Evolutionary conservation across 1,139 yeast species (phyloP), one percentile per base, ranked within the genome.

Genomic region (Groenewaldozyma auringiensis): DNA sequence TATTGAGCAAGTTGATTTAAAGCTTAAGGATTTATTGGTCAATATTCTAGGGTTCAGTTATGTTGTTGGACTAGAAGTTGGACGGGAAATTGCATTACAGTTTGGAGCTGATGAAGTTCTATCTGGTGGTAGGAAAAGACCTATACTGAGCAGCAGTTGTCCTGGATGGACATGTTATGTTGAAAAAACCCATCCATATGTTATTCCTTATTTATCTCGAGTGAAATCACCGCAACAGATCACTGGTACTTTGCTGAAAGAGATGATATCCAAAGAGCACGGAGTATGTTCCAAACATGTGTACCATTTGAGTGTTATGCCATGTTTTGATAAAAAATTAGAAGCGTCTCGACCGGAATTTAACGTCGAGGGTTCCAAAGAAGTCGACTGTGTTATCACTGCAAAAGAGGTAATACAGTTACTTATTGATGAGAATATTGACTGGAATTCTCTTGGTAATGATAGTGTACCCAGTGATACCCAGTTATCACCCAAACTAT

Each of bases 151-250:
- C 53, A 72, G 87, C 3, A 74, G 84, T 1, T 92, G 97, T 63
- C 99, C 99, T 0, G 99, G 99, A 0, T 92, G 96, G 89, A 94
- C 94, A 0, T 72, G 94, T 33, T 92, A 92, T 59, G 95, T 92
- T 0, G 98, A 92, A 59, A 92, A 92, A 69, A 89, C 96, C 0
- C 96, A 92, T 63, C 94, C 95, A 0, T 81, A 84, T 51, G 70
- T 92, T 18, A 67, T 88, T 21, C 83, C 89, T 0, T 65, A 67
- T 50, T 56, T 71, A 32, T 70, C 75, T 48, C 68, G 50, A 51
- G 82, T 84, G 43, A 86, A 87, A 58, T 85, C 95, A 1, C 94
- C 98, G 2, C 97, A 92, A 65, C 96, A 87, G 61, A 83, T 92
- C 46, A 87, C 96, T 0, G 97, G 97, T 0, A 69, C 79, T 22